These are phyloP conservation scores for Crithidia expoeki DNA, from an alignment of 208 protist species.

Conservation along the genomic window DNA sequence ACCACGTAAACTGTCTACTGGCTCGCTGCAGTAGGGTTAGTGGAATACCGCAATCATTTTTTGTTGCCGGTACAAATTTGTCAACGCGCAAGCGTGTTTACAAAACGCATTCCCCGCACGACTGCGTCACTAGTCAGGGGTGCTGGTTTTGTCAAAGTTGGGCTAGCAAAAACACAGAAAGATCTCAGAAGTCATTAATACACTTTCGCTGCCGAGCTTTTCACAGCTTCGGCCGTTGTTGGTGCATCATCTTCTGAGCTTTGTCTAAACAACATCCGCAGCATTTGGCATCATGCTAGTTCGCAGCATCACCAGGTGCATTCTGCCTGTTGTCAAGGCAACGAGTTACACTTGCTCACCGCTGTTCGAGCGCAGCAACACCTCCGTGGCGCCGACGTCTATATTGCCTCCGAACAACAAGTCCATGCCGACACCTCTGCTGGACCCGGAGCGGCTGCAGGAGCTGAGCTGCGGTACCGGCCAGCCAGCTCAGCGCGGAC, in stretches of 20 bases:
- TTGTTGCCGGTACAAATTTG: background rate
- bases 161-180: too few species aligned
- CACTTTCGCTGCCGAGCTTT: too few species aligned
- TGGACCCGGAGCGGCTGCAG: constrained; percentile 58
- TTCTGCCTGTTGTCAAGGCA: constrained; percentile 53
- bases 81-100: background rate
- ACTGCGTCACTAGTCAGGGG: too few species aligned
- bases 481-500: constrained; percentile 81
- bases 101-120: too few species aligned
- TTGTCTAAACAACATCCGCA: constrained; percentile 8
- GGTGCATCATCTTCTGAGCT: constrained; percentile 1
- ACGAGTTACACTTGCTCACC: constrained; percentile 51
- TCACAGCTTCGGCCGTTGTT: background rate
- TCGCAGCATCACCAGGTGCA: constrained; percentile 33
- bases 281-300: constrained; percentile 23
- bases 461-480: constrained; percentile 75
- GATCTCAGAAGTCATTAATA: too few species aligned
- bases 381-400: constrained; percentile 22
- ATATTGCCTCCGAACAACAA: constrained; percentile 50
- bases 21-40: constrained; percentile 3
- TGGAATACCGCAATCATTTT: background rate
- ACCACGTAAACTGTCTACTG: background rate
- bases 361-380: constrained; percentile 20
- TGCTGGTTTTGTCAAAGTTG: too few species aligned
- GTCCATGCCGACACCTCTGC: constrained; percentile 74